Base-by-base conservation (phyloP, 2,329 filamentous ascomycete genomes). In the Penicillium sp. region DNA sequence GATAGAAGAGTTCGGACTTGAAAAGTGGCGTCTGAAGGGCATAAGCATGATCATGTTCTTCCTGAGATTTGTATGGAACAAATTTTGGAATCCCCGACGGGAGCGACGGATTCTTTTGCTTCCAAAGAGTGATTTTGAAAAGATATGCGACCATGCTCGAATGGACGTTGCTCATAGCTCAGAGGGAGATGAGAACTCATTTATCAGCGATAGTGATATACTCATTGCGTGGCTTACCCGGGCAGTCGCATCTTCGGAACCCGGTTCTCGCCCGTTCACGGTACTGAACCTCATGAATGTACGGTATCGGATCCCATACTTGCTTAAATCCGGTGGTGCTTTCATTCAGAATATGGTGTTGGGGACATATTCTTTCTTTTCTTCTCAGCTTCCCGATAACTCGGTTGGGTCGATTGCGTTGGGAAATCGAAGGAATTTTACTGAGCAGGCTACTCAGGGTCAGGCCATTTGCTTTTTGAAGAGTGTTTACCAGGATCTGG, bases 291-390 rank as follows among this genome's bases (percentile, higher is more conserved):
- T 57, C 21, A 22, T 58, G 7, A 58, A 60, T 21, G 7, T 33
- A 14, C 54, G 55, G 6, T 56, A 51, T n/a, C 39, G 52, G 8
- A 24, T 62, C 14, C 55, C 52, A 0, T 14, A 37, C 9, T 33
- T 60, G 13, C 14, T 53, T 0, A 47, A 49, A 37, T 53, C 47
- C 0, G 42, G 37, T 13, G 60, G 54, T 3, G 51, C 55, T 1
- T 60, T 58, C 8, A 11, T 60, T 19, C 53, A 55, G 24, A 62
- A 60, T 22, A 58, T 60, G 55, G 52, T 58, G 1, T 33, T 60
- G 14, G 56, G 46, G 1, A 57, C 55, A 9, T 60, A 51, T 22
- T 49, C 60, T 4, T 58, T 59, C 26, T n/a, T 62, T 19, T 53
- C 55, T 8, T 22, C 51, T 7, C 37, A 35, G 37, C 11, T 50